A percentile compares a stretch with the other conserved stretches of the same genome.
Evolutionary conservation across 163 green algal species (phyloP).

Genomic region (Chlorella variabilis): DNA sequence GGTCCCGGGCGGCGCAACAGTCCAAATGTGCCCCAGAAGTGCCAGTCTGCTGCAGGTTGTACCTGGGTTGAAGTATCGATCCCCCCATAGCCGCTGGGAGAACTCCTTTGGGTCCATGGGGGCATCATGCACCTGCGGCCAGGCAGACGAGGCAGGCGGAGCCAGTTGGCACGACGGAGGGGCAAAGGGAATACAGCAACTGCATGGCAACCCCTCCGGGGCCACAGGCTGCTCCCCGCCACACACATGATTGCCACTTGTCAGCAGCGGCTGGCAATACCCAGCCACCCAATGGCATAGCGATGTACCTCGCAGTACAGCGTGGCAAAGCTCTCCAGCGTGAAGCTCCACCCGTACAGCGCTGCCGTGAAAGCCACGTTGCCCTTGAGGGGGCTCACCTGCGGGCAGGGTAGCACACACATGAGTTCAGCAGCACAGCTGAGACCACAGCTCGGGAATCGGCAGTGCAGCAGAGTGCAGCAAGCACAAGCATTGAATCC

Average conservation of each 20-base stretch:
- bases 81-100: conserved; percentile 92
- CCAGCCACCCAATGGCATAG: no score
- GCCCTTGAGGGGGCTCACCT: conserved; percentile 83
- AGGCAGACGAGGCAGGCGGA: background rate
- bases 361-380: conserved; percentile 92
- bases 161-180: background rate
- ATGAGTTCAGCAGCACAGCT: no score
- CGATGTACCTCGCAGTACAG: conserved; percentile 87
- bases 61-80: conserved; percentile 88
- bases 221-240: no score
- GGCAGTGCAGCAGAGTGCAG: no score
- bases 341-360: conserved; percentile 93
- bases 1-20: background rate
- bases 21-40: background rate
- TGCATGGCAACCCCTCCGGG: no score
- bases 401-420: background rate
- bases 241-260: no score
- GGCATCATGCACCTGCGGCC: conserved; percentile 30
- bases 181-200: no score
- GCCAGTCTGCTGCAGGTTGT: no score
- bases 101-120: conserved; percentile 81
- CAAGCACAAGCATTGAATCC: no score
- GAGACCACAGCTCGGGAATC: no score
- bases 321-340: conserved; percentile 89
- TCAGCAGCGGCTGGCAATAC: no score